These are phyloP conservation scores for Penstemon eatonii DNA, from an alignment of 257 asterid genomes.

Conservation along the genomic window DNA sequence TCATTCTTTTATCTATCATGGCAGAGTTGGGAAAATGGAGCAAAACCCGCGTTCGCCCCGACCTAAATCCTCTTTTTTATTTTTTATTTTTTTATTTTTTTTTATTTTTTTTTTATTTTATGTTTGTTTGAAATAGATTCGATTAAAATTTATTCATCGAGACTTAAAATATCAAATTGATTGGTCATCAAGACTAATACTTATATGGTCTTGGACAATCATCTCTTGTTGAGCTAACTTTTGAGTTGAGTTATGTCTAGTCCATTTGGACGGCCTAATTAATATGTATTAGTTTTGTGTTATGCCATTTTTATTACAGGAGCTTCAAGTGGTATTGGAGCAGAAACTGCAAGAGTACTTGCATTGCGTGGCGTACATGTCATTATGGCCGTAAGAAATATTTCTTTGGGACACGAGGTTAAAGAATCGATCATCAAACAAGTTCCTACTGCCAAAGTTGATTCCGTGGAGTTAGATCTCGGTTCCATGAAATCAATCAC, in stretches of 20 bases:
- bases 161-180: not conserved
- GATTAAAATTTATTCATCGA: not conserved
- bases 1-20: too few species aligned
- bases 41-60: too few species aligned
- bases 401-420: conserved; percentile 42
- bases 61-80: too few species aligned
- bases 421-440: conserved; percentile 45
- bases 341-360: conserved; percentile 64
- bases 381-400: conserved; percentile 57
- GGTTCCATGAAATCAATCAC: conserved; percentile 50
- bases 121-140: not conserved
- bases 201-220: too few species aligned
- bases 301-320: conserved; percentile 35
- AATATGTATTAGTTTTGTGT: too few species aligned
- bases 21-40: too few species aligned
- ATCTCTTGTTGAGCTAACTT: too few species aligned
- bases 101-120: not conserved
- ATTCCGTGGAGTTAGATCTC: conserved; percentile 65
- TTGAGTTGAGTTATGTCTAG: too few species aligned
- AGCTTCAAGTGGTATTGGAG: conserved; percentile 74
- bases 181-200: too few species aligned
- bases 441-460: conserved; percentile 53
- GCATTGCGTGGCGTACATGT: conserved; percentile 68
- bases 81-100: too few species aligned
- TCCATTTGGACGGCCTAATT: too few species aligned